These are phyloP conservation scores for Tylopilus vinaceipallidus DNA, from an alignment of 768 basidiomycete species.

Conservation along the genomic window DNA sequence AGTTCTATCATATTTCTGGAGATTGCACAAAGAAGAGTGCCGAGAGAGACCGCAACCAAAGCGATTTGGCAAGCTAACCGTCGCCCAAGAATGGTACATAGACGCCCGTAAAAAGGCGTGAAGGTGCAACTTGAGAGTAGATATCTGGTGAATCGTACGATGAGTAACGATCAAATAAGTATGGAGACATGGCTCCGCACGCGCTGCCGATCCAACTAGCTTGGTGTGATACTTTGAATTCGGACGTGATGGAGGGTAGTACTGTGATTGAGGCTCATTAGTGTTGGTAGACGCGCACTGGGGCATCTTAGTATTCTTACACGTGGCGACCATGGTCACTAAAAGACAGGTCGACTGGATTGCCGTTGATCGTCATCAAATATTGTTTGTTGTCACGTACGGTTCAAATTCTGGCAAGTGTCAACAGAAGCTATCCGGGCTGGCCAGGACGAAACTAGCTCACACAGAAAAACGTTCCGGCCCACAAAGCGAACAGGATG, in stretches of 20 bases:
- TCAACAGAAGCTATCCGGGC: background rate
- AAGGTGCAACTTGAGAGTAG: conserved; percentile 18
- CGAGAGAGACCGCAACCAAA: conserved; percentile 3
- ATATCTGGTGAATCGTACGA: conserved; percentile 1
- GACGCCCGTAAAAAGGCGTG: conserved; percentile 18
- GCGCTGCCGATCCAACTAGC: conserved; percentile 27
- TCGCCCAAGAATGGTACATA: conserved; percentile 17
- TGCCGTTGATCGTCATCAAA: background rate
- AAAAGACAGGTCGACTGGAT: background rate
- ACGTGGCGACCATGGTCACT: conserved; percentile 24
- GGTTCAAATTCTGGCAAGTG: conserved; percentile 9
- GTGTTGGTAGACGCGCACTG: background rate
- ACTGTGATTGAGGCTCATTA: conserved; percentile 1
- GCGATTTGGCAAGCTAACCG: conserved; percentile 14
- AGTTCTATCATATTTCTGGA: conserved; percentile 12
- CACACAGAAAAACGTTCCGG: conserved; percentile 67
- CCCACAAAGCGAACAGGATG: conserved; percentile 66
- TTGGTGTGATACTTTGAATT: conserved; percentile 24
- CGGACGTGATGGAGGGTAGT: conserved; percentile 18
- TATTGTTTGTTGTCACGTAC: conserved; percentile 2
- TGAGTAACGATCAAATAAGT: background rate
- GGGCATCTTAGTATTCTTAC: conserved; percentile 10
- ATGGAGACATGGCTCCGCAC: conserved; percentile 6
- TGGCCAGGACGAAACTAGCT: conserved; percentile 18
- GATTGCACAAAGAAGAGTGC: conserved; percentile 13